Base-by-base conservation (phyloP, 352 stramenopile genomes). In the Globisporangium irregulare region DNA sequence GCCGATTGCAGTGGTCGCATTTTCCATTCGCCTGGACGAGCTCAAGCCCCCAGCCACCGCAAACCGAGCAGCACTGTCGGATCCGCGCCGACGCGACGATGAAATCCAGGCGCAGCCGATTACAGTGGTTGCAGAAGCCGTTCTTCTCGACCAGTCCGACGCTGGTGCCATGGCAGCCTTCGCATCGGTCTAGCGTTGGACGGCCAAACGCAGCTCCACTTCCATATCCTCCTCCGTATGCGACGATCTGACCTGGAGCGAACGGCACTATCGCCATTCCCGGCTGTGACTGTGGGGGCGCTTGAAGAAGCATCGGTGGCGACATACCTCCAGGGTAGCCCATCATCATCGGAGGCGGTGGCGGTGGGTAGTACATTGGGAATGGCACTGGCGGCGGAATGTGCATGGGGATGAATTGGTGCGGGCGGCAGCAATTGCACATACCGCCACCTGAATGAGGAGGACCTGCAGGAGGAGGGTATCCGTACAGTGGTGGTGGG, bases 61-160 rank as follows among this genome's bases (percentile, higher is more conserved):
- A 92, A 12, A 73, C 67, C 0, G 79, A 72, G 63, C 84, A 92
- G 0, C 79, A 73, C 56, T 75, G 75, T 14, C 76, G 79, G 64
- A 92, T 85, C 29, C 86, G 78, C 32, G 79, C 77, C 18, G 84
- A 87, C 41, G 83, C 81, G 20, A 92, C 78, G 71, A 92, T 90
- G 59, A 92, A 90, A 15, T 82, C 84, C 51, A 90, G 80, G 1
- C 76, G 75, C 51, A 92, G 69, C 3, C 84, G 81, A 53, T 92
- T 90, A 69, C 84, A 92, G 66, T 92, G 81, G 14, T 76, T 76
- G 43, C 84, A 92, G 9, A 85, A 71, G 7, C 81, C 84, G 54
- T 92, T 92, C 74, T 89, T 89, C 71, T 92, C 80, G 4, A 86
- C 80, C 25, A 92, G 53, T 3, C 74, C 80, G 18, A 92, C 81